Conservation (phyloP, 2,329 filamentous ascomycete species). For the Ophiostoma piceae region DNA sequence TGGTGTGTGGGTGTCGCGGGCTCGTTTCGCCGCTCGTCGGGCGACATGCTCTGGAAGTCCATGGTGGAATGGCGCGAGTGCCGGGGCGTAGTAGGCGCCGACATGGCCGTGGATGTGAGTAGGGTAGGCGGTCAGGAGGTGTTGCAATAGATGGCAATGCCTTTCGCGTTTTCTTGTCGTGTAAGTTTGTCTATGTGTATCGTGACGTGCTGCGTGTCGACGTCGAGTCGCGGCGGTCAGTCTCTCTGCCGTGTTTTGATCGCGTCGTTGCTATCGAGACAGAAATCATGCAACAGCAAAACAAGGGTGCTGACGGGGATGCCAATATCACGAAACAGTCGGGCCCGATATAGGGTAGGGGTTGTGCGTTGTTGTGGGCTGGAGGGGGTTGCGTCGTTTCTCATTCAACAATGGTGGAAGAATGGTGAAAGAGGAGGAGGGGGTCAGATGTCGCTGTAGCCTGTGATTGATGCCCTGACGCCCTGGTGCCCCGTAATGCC, state of each 20-base stretch:
- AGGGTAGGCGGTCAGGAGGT: neutral
- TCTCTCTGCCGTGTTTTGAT: slow-evolving; percentile 8
- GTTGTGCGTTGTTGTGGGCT: slow-evolving; percentile 11
- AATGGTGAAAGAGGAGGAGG: neutral
- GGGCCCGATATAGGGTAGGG: slow-evolving; percentile 24
- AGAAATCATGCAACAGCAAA: slow-evolving; percentile 16
- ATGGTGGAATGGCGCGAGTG: slow-evolving; percentile 57
- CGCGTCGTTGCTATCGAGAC: slow-evolving; percentile 24
- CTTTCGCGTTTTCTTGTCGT: neutral
- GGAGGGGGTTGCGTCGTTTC: neutral
- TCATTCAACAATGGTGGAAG: neutral
- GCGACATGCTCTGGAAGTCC: slow-evolving; percentile 42
- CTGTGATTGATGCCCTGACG: slow-evolving; percentile 3
- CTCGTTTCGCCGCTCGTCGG: slow-evolving; percentile 46
- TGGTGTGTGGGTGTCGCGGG: slow-evolving; percentile 40
- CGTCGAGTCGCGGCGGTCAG: neutral
- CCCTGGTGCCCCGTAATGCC: slow-evolving; percentile 12
- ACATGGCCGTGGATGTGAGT: slow-evolving; percentile 15
- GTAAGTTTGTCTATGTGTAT: neutral
- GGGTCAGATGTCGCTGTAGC: neutral
- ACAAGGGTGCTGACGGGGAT: slow-evolving; percentile 12
- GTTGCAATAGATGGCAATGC: neutral
- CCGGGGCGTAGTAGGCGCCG: slow-evolving; percentile 50
- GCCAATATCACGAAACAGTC: slow-evolving; percentile 23
- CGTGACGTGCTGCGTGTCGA: slow-evolving; percentile 12